A percentile compares a stretch with the other conserved stretches of the same genome.
phyloP scores from a whole-genome alignment of 2,329 filamentous ascomycete genomes.

The Penicillium sp. region DNA sequence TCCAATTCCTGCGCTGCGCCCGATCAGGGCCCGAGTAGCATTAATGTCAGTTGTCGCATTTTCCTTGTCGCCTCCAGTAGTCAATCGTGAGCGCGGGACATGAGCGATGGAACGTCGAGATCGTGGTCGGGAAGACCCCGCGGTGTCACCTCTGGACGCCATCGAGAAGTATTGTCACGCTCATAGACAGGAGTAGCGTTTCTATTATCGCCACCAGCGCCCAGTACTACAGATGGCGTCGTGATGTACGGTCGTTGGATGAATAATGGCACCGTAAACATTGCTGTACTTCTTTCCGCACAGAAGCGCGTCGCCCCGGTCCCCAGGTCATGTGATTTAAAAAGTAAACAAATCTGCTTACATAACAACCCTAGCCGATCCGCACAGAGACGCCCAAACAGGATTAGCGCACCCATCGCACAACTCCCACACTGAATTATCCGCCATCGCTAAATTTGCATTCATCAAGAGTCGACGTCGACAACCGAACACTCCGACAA shows the following conservation, averaged over 20 bases:
- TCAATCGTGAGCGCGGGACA: slow-evolving; percentile 57
- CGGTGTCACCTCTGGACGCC: slow-evolving; percentile 42
- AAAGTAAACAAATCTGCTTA: slow-evolving; percentile 47
- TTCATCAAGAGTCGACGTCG: slow-evolving; percentile 47
- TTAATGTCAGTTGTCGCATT: slow-evolving; percentile 74
- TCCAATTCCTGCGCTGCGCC: slow-evolving; percentile 42
- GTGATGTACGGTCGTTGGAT: neutral
- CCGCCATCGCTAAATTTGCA: slow-evolving; percentile 42
- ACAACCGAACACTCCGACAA: slow-evolving; percentile 38
- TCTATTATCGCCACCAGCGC: neutral
- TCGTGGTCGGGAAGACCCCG: slow-evolving; percentile 40
- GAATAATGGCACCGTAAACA: slow-evolving; percentile 11
- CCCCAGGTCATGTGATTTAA: slow-evolving; percentile 35
- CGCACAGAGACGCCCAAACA: slow-evolving; percentile 31
- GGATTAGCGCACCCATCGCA: slow-evolving; percentile 39
- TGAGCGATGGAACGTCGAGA: slow-evolving; percentile 75
- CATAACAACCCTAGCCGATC: slow-evolving; percentile 49
- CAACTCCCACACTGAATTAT: slow-evolving; percentile 44
- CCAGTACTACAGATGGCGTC: neutral
- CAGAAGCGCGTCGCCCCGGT: slow-evolving; percentile 36
- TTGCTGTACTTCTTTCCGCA: neutral
- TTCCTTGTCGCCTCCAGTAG: slow-evolving; percentile 68
- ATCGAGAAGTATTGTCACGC: slow-evolving; percentile 27
- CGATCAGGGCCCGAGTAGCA: slow-evolving; percentile 42
- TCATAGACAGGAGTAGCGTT: slow-evolving; percentile 20